These are phyloP conservation scores for Ceratopteris richardii DNA, from an alignment of 75 land plant genomes.

Conservation along the genomic window DNA sequence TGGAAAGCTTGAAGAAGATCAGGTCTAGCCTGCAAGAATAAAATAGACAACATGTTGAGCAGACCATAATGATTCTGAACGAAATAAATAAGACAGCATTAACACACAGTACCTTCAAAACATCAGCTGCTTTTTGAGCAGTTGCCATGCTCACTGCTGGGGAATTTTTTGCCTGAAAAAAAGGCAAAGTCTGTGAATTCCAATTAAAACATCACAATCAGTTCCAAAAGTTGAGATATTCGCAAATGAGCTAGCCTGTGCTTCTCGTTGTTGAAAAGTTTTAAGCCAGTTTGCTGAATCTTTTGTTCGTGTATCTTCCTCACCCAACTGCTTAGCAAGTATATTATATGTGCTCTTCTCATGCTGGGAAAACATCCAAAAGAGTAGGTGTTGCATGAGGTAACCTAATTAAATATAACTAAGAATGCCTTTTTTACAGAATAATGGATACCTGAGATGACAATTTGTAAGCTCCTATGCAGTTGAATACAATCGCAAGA, in stretches of 20 bases:
- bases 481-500: conserved; percentile 96
- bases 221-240: too few relatives aligned
- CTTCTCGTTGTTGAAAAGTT: conserved; percentile 78
- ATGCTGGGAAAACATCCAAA: conserved; percentile 48
- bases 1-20: conserved; percentile 82
- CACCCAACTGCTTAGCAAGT: conserved; percentile 95
- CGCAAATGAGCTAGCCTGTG: conserved; percentile 36
- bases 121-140: conserved; percentile 31
- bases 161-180: conserved; percentile 24
- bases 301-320: conserved; percentile 92
- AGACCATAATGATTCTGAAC: background rate
- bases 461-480: conserved; percentile 97
- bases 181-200: background rate
- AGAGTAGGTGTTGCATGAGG: too few relatives aligned
- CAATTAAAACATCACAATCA: too few relatives aligned
- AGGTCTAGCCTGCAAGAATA: conserved; percentile 53
- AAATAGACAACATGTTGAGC: background rate
- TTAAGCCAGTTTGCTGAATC: conserved; percentile 98
- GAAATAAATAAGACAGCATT: too few relatives aligned
- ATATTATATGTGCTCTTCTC: conserved; percentile 92
- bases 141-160: conserved; percentile 14
- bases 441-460: background rate
- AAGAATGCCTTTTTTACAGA: too few relatives aligned
- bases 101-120: conserved; percentile 19
- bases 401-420: too few relatives aligned